phyloP scores from a whole-genome alignment of 345 rosid species.

The Gossypium herbaceum region DNA sequence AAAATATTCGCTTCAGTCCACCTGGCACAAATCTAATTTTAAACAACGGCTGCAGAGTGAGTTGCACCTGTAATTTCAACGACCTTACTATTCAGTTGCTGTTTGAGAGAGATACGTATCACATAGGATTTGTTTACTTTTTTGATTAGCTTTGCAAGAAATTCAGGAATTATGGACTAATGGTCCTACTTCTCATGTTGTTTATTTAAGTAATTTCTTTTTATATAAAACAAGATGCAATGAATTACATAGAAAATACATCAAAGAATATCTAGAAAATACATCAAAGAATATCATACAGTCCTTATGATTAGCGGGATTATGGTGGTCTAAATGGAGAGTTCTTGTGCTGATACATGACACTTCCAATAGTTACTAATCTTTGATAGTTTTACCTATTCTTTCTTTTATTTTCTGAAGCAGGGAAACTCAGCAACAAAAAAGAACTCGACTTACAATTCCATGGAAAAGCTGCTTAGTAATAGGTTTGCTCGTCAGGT shows the following conservation, averaged over 20 bases:
- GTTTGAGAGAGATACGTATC: background rate
- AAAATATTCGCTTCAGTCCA: background rate
- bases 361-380: background rate
- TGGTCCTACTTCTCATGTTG: background rate
- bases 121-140: background rate
- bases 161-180: slow-evolving; percentile 2
- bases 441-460: slow-evolving; percentile 32
- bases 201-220: background rate
- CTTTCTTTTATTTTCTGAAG: slow-evolving; percentile 37
- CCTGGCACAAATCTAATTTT: background rate
- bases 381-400: background rate
- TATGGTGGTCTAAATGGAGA: background rate
- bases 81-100: slow-evolving; percentile 1
- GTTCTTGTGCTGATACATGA: background rate
- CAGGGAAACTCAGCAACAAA: slow-evolving; percentile 32
- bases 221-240: background rate
- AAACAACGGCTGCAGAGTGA: background rate
- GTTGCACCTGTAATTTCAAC: background rate
- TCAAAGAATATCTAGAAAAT: background rate
- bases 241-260: background rate
- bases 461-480: slow-evolving; percentile 65
- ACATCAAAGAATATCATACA: background rate
- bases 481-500: slow-evolving; percentile 92
- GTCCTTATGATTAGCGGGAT: background rate
- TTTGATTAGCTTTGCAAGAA: background rate